Evolutionary conservation across 169 alveolate genomes (phyloP).

Genomic region (Miamiensis avidus): DNA sequence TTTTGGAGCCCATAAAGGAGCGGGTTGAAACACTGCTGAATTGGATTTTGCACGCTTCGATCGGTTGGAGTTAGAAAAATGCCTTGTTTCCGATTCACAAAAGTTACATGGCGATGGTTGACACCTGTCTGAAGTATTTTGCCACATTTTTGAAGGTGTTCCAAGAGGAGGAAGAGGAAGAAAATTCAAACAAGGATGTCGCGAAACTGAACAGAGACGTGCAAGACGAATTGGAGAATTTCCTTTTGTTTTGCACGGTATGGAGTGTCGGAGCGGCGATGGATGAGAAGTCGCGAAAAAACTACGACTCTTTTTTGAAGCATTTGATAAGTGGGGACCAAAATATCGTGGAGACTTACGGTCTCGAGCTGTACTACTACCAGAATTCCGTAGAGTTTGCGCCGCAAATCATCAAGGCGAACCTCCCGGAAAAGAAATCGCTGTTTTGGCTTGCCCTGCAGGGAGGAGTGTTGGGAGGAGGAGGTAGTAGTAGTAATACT

Average conservation of each 20-base stretch:
- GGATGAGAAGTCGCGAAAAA: constrained; percentile 61
- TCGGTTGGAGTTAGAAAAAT: constrained; percentile 3
- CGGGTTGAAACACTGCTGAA: neutral
- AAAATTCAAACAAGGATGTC: too few species aligned
- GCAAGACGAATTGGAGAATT: constrained; percentile 66
- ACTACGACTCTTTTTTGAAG: constrained; percentile 55
- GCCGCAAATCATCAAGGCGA: constrained; percentile 54
- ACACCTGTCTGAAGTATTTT: constrained; percentile 16
- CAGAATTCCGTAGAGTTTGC: constrained; percentile 34
- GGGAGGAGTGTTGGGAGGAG: neutral
- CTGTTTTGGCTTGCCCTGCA: constrained; percentile 44
- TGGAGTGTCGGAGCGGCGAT: constrained; percentile 79
- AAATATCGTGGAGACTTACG: constrained; percentile 70
- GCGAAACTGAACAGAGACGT: too few species aligned
- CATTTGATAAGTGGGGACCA: constrained; percentile 52
- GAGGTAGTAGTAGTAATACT: neutral
- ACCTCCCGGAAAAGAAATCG: constrained; percentile 68
- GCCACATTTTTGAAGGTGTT: neutral
- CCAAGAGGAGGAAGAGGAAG: constrained; percentile 22
- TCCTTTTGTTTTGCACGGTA: constrained; percentile 60
- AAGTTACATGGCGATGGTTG: constrained; percentile 16
- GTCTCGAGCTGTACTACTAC: constrained; percentile 39
- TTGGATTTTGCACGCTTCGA: constrained; percentile 13
- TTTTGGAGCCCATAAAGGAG: constrained; percentile 17
- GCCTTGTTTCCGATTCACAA: constrained; percentile 17